phyloP scores from a whole-genome alignment of 2,329 filamentous ascomycete species.

The Neurospora crassa region DNA sequence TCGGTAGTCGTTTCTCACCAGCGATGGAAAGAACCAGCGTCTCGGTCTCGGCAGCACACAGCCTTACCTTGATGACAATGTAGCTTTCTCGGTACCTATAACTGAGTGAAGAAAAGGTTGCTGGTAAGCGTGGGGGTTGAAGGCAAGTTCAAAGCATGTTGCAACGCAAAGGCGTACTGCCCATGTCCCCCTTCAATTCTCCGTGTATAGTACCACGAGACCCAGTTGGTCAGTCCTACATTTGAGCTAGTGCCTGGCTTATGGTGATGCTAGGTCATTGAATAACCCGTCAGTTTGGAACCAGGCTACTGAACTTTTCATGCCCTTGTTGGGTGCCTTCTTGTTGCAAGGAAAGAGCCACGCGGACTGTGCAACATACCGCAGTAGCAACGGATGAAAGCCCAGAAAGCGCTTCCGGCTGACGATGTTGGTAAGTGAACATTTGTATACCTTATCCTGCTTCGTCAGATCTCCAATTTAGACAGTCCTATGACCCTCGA shows the following conservation, averaged over 20 bases:
- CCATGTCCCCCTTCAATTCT: background rate
- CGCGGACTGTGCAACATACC: background rate
- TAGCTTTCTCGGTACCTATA: background rate
- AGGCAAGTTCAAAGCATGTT: background rate
- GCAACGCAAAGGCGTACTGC: background rate
- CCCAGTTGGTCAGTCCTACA: background rate
- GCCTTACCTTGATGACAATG: background rate
- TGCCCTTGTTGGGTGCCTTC: background rate
- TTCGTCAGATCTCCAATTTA: background rate
- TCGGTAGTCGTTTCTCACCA: background rate
- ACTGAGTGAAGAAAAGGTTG: no score
- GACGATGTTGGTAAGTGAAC: background rate
- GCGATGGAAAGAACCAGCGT: background rate
- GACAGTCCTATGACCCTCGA: background rate
- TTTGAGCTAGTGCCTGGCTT: background rate
- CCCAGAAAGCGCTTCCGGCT: background rate
- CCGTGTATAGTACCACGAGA: background rate
- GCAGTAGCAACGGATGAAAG: background rate
- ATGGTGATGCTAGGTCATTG: background rate
- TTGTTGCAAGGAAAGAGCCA: background rate
- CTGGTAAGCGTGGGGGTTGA: background rate
- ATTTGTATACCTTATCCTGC: background rate
- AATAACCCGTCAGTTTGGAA: background rate
- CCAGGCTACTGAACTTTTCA: background rate
- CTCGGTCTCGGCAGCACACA: background rate